Evolutionary conservation across 2,329 filamentous ascomycete genomes (phyloP).

Genomic region (Xylariales sp.): DNA sequence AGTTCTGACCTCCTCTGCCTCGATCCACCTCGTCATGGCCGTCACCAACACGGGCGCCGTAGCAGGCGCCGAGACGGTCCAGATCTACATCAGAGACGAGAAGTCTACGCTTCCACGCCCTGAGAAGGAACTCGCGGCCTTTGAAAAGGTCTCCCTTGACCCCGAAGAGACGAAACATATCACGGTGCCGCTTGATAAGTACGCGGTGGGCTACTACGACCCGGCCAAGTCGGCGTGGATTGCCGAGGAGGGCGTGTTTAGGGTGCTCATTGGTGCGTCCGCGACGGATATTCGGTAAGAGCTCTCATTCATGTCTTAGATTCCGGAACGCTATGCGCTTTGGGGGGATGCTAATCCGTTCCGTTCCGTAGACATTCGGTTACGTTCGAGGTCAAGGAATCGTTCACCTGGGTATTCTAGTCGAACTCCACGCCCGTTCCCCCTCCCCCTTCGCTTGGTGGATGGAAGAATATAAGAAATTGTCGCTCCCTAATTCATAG

Average conservation of each 20-base stretch:
- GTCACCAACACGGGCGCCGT: slow-evolving; percentile 66
- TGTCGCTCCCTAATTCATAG: not conserved
- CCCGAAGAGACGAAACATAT: slow-evolving; percentile 66
- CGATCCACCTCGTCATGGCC: slow-evolving; percentile 60
- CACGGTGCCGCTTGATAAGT: slow-evolving; percentile 59
- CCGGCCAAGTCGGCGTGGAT: slow-evolving; percentile 69
- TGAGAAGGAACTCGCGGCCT: slow-evolving; percentile 77
- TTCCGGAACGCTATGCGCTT: too few species aligned
- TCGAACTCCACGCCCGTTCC: not conserved
- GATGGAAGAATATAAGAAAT: not conserved
- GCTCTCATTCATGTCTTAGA: slow-evolving; percentile 15
- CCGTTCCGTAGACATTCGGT: slow-evolving; percentile 55
- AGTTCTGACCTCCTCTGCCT: slow-evolving; percentile 54
- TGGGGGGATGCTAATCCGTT: slow-evolving; percentile 38
- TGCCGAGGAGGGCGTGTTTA: slow-evolving; percentile 72
- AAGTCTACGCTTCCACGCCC: slow-evolving; percentile 72
- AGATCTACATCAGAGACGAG: slow-evolving; percentile 74
- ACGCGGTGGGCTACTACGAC: slow-evolving; percentile 72
- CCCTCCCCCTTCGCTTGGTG: too few species aligned
- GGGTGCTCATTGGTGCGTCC: slow-evolving; percentile 70
- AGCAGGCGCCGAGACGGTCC: slow-evolving; percentile 72
- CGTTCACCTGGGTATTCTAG: slow-evolving; percentile 74
- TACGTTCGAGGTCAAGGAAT: slow-evolving; percentile 70
- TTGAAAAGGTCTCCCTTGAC: slow-evolving; percentile 71
- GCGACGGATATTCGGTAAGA: slow-evolving; percentile 71